Conservation (phyloP, 768 basidiomycete genomes). For the Leccinum ochraceum region DNA sequence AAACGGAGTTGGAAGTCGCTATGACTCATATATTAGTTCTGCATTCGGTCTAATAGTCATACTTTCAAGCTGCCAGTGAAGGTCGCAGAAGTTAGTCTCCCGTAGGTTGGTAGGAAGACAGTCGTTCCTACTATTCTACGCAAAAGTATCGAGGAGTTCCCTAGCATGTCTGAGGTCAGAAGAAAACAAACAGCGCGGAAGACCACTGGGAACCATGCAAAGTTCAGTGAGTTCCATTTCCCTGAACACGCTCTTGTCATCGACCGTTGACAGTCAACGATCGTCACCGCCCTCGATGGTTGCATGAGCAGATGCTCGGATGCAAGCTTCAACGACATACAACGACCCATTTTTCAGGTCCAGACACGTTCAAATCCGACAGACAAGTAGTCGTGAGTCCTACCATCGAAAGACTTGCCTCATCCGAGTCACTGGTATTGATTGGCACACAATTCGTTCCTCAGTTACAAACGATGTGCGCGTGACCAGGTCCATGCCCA, state of each 20-base stretch:
- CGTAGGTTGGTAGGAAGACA: too few relatives aligned
- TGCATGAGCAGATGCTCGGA: constrained; percentile 4
- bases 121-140: too few relatives aligned
- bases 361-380: constrained; percentile 2
- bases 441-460: background rate
- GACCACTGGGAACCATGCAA: constrained; percentile 15
- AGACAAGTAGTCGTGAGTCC: background rate
- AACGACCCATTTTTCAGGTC: background rate
- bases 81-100: too few relatives aligned
- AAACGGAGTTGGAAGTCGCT: background rate
- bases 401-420: background rate
- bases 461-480: background rate
- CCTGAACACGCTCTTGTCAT: background rate
- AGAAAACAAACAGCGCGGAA: constrained; percentile 26
- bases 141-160: background rate
- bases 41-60: background rate
- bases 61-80: too few relatives aligned
- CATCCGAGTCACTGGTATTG: background rate
- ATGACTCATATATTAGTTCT: background rate
- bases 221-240: constrained; percentile 8
- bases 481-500: background rate
- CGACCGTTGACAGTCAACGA: background rate
- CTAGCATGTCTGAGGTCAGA: constrained; percentile 5
- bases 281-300: background rate
- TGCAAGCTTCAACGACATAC: background rate